phyloP scores from a whole-genome alignment of 345 rosid species.

The Brassica nigra region DNA sequence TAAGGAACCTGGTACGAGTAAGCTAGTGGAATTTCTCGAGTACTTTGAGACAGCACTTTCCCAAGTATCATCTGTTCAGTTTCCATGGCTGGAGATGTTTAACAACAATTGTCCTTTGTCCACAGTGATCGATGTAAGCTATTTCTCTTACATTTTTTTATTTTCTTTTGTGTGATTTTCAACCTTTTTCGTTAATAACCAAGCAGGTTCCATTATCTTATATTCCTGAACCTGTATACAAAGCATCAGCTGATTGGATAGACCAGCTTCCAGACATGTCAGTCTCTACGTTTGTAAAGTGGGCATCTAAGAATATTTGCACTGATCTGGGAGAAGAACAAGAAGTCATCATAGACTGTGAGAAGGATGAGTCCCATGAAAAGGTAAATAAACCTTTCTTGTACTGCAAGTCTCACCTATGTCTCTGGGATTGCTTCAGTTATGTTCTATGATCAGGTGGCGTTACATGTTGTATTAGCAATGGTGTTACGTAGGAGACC shows the following conservation, averaged over 20 bases:
- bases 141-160: neutral
- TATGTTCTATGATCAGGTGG: neutral
- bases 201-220: neutral
- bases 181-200: neutral
- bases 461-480: neutral
- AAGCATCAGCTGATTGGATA: constrained; percentile 3
- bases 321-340: neutral
- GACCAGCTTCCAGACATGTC: neutral
- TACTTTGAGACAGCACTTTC: neutral
- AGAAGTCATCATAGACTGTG: neutral
- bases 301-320: neutral
- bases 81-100: constrained; percentile 2
- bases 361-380: neutral
- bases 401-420: neutral
- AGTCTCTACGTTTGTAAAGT: neutral
- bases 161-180: neutral
- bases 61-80: neutral
- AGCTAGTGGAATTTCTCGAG: neutral
- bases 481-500: neutral
- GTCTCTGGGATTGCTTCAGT: neutral
- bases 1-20: neutral
- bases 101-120: constrained; percentile 1
- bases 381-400: neutral
- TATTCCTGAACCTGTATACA: neutral
- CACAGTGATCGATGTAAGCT: neutral